phyloP scores from a whole-genome alignment of 176 grass and related monocot species.

The Saccharum officinarum region DNA sequence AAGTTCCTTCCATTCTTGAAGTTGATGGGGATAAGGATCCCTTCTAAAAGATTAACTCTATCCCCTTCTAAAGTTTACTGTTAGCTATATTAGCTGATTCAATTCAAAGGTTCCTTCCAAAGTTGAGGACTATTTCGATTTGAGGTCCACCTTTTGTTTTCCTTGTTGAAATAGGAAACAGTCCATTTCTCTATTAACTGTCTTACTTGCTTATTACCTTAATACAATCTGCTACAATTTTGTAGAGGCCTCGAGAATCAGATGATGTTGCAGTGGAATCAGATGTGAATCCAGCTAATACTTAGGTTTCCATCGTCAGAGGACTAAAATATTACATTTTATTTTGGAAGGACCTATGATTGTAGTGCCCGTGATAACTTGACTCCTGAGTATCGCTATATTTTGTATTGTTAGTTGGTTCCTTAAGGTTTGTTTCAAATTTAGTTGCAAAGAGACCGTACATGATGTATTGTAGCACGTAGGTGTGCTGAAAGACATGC shows the following conservation, averaged over 20 bases:
- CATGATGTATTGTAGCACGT: background rate
- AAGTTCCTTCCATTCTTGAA: background rate
- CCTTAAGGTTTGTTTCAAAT: background rate
- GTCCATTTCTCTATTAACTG: background rate
- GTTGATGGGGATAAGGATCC: background rate
- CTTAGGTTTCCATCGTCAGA: background rate
- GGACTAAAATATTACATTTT: background rate
- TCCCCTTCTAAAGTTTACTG: background rate
- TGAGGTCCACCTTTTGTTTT: background rate
- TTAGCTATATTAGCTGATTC: background rate
- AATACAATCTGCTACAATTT: background rate
- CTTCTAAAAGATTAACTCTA: background rate
- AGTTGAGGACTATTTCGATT: background rate
- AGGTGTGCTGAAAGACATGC: background rate
- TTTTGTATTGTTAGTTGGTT: slow-evolving; percentile 3
- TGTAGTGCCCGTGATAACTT: background rate
- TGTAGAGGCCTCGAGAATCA: slow-evolving; percentile 10
- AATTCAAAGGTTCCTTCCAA: background rate
- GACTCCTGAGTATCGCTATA: background rate
- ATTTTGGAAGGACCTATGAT: background rate
- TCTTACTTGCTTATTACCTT: background rate
- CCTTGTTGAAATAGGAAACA: background rate
- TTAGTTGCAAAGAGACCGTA: background rate
- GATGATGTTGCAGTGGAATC: background rate
- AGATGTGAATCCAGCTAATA: background rate